Conservation (phyloP, 306 rosid genomes). For the Quercus rubra region DNA sequence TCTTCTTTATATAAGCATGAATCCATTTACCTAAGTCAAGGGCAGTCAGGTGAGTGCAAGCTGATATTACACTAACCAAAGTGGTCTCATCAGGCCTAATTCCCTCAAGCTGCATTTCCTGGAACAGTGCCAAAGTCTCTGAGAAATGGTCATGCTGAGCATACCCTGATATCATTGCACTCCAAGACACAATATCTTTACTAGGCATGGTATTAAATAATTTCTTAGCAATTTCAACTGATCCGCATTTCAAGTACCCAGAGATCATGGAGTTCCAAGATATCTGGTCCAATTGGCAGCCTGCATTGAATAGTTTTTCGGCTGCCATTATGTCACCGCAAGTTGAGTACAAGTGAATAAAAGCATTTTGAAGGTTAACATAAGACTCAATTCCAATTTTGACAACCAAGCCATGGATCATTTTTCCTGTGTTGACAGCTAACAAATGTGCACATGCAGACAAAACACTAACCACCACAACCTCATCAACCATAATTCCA, state of each 20-base stretch:
- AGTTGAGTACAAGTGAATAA: constrained; percentile 65
- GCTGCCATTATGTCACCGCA: constrained; percentile 58
- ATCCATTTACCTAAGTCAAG: constrained; percentile 74
- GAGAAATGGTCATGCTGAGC: constrained; percentile 55
- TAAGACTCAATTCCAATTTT: constrained; percentile 64
- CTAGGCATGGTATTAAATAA: constrained; percentile 68
- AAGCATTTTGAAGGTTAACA: constrained; percentile 70
- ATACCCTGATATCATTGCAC: constrained; percentile 81
- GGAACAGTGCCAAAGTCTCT: constrained; percentile 63
- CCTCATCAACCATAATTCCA: constrained; percentile 70
- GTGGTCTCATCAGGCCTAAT: constrained; percentile 59
- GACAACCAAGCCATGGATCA: constrained; percentile 53
- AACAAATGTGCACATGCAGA: constrained; percentile 50
- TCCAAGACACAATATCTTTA: constrained; percentile 74
- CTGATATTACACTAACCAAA: constrained; percentile 69
- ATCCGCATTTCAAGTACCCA: constrained; percentile 63
- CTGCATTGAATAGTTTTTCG: constrained; percentile 41
- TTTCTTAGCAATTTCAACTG: constrained; percentile 47
- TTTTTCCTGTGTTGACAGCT: constrained; percentile 38
- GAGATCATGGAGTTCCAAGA: constrained; percentile 94
- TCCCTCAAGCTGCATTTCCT: constrained; percentile 64
- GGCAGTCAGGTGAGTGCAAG: constrained; percentile 69
- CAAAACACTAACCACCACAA: constrained; percentile 58
- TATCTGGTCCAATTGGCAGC: constrained; percentile 53
- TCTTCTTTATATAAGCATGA: constrained; percentile 66